These are phyloP conservation scores for Trypanosoma caninum DNA, from an alignment of 208 protist species.

Conservation along the genomic window DNA sequence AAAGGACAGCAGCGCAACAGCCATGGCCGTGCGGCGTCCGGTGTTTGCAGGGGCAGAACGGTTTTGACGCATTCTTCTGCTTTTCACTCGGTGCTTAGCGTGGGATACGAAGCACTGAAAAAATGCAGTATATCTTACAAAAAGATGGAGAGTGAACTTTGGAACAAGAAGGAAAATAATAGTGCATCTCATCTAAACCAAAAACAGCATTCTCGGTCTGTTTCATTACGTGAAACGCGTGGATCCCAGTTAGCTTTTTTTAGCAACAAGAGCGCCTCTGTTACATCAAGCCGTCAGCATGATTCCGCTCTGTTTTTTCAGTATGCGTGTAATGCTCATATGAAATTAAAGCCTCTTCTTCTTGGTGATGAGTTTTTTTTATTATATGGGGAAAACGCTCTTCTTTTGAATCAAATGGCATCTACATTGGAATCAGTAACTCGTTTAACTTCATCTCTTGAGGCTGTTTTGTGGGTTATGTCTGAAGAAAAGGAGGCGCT, in stretches of 20 bases:
- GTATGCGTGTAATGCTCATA: not conserved
- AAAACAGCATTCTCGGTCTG: not conserved
- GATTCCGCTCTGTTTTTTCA: not conserved
- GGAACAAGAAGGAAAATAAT: not conserved
- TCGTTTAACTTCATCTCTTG: constrained; percentile 36
- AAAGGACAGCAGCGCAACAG: not conserved
- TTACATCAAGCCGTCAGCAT: not conserved
- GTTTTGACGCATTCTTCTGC: not conserved
- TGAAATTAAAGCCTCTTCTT: constrained; percentile 24
- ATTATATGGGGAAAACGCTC: constrained; percentile 31
- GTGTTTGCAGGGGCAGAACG: not conserved
- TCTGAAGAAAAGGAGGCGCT: constrained; percentile 30
- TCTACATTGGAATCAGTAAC: constrained; percentile 45
- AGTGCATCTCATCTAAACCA: not conserved
- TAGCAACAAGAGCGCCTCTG: too few relatives aligned
- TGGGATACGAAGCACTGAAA: constrained; percentile 1
- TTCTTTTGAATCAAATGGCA: constrained; percentile 41
- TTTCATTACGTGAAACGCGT: not conserved
- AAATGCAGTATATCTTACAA: constrained; percentile 14
- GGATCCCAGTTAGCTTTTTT: too few relatives aligned
- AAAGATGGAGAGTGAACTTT: not conserved
- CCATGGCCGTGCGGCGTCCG: not conserved
- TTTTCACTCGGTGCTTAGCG: not conserved
- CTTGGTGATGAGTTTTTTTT: constrained; percentile 50
- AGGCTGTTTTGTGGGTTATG: constrained; percentile 50